A percentile compares a stretch with the other conserved stretches of the same genome.
Conservation (phyloP, 176 grass and related monocot genomes). For the Oryza australiensis region DNA sequence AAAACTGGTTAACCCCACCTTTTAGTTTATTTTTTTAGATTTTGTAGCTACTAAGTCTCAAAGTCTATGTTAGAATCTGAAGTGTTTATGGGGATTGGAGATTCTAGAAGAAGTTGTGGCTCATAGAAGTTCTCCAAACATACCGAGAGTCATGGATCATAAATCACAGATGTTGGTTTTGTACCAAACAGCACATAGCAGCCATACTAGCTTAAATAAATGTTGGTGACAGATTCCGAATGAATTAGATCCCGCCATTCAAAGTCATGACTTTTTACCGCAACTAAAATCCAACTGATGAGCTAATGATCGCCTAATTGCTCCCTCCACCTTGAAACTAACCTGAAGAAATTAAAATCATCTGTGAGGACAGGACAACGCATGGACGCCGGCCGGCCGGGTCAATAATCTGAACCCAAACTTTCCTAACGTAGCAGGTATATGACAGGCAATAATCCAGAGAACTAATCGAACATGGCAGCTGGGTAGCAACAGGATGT, state of each 20-base stretch:
- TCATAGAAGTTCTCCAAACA: too few species aligned
- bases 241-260: neutral
- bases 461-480: neutral
- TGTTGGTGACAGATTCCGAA: neutral
- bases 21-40: too few species aligned
- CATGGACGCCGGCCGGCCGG: neutral
- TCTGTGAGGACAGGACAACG: neutral
- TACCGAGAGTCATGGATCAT: neutral
- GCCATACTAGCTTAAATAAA: neutral
- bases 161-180: neutral
- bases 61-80: too few species aligned
- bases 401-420: neutral
- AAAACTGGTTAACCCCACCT: too few species aligned
- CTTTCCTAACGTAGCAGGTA: neutral
- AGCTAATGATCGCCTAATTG: neutral
- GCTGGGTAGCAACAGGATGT: neutral
- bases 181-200: neutral
- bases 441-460: neutral
- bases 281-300: conserved; percentile 6
- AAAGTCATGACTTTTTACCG: neutral
- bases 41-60: too few species aligned
- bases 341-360: neutral
- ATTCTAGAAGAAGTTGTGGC: too few species aligned
- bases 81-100: too few species aligned
- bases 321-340: neutral